Percentiles rank a stretch among this genome's conserved stretches.
Evolutionary conservation across 139 green algal species (phyloP).

Genomic region (Asterochloris erici): DNA sequence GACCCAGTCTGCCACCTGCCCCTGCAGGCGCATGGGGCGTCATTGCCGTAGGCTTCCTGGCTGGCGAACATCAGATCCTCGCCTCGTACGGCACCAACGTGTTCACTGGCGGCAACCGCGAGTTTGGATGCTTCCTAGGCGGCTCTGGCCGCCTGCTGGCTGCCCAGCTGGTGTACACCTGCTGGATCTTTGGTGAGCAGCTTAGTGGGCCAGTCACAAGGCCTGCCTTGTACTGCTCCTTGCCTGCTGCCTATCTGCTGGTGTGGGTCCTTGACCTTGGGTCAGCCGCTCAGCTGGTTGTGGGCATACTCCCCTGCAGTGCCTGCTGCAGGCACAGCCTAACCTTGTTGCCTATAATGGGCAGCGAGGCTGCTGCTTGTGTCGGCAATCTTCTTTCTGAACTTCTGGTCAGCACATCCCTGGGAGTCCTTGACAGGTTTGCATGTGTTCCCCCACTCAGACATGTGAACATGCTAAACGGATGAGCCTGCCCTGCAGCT

Average conservation of each 20-base stretch:
- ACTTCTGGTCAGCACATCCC: no score
- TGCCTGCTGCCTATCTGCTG: not conserved
- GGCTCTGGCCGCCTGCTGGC: conserved; percentile 51
- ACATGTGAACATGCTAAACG: no score
- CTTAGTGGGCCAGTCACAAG: no score
- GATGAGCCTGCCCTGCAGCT: conserved; percentile 12
- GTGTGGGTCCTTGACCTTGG: not conserved
- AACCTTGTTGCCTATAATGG: no score
- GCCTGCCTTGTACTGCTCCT: not conserved
- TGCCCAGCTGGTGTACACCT: conserved; percentile 53
- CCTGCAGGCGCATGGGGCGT: conserved; percentile 43
- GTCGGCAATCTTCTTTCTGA: no score
- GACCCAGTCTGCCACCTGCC: no score
- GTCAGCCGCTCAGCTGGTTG: no score
- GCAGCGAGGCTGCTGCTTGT: no score
- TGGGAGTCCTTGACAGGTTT: not conserved
- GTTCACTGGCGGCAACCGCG: not conserved
- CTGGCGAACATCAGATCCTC: conserved; percentile 35
- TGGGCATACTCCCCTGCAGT: no score
- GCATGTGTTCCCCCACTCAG: not conserved
- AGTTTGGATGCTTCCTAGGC: conserved; percentile 52
- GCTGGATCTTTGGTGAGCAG: conserved; percentile 38
- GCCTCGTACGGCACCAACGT: conserved; percentile 35
- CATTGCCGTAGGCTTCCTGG: conserved; percentile 54
- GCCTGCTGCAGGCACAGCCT: no score